Base-by-base conservation (phyloP, 2,329 filamentous ascomycete genomes). In the Clonostachys byssicola region DNA sequence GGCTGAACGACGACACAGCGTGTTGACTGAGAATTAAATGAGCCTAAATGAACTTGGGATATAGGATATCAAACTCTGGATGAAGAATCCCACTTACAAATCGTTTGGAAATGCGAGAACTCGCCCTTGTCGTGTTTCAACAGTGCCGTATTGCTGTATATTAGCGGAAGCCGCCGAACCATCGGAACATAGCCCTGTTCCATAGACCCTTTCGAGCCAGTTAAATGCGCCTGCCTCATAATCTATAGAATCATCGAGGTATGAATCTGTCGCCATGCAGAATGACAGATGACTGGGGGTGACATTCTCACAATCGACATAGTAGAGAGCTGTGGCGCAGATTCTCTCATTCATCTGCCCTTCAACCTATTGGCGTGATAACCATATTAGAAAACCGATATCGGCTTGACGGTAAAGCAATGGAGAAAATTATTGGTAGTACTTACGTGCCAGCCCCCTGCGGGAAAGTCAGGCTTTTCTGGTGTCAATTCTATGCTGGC, bases 401-500 rank as follows among this genome's bases (percentile, higher is more conserved):
- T 10, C 3, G 23, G 23, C 23, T 2, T 30, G 8, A 3, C 10
- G 23, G 8, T 30, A 30, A 30, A 30, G 23, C 10, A 9, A 10
- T 30, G 23, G 8, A 10, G 3, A 10, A 30, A 9, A 30, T 9
- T 4, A 2, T 8, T 30, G 23, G 23, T 8, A 30, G 23, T 30
- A 30, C 23, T 30, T 39, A 75, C 56, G 51, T 78, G 74, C 68
- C 74, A 78, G 3, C 56, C 58, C 2, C 73, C 73, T 6, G 69
- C 69, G 1, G 60, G 55, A 50, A 76, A 82, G 0, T 55, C 52
- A 0, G 77, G 74, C 8, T 77, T 70, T n/a, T 75, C 72, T 0
- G 79, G 79, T 0, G 69, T 75, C 5, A 86, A 66, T 39, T 83
- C 70, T 44, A 85, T 77, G 35, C 71, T 75, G 2, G 79, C 73